These are phyloP conservation scores for Collybiopsis confluens DNA, from an alignment of 768 basidiomycete species.

Conservation along the genomic window DNA sequence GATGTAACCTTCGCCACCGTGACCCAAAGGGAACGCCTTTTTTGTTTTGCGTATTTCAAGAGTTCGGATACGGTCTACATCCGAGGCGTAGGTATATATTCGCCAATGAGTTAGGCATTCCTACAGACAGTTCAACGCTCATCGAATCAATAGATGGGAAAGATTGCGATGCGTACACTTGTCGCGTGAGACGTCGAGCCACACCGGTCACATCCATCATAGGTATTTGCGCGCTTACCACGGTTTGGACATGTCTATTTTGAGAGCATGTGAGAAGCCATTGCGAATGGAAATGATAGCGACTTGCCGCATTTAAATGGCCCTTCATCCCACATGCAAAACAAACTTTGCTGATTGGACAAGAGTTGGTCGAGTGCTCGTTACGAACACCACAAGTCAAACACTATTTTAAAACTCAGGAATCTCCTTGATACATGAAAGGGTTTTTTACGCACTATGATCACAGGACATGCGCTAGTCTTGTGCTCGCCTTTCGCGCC, in stretches of 20 bases:
- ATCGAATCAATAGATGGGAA: not conserved
- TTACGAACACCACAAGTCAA: conserved; percentile 76
- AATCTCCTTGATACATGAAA: too few relatives aligned
- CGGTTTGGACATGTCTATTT: conserved; percentile 71
- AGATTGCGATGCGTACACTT: conserved; percentile 38
- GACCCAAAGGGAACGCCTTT: conserved; percentile 46
- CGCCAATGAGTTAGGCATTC: conserved; percentile 85
- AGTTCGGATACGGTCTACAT: conserved; percentile 43
- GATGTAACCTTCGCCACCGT: conserved; percentile 79
- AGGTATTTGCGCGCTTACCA: conserved; percentile 16
- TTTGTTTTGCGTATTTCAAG: conserved; percentile 46
- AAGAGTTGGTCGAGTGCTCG: conserved; percentile 73
- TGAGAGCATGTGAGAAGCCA: not conserved
- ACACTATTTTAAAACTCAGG: too few relatives aligned
- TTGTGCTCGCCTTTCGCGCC: conserved; percentile 71
- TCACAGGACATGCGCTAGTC: conserved; percentile 61
- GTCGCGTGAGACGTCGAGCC: conserved; percentile 58
- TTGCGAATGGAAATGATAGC: not conserved
- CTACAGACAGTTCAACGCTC: conserved; percentile 36
- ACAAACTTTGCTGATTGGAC: conserved; percentile 78
- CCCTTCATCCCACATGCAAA: conserved; percentile 83
- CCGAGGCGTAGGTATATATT: conserved; percentile 66
- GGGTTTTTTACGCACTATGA: conserved; percentile 53
- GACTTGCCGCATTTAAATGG: conserved; percentile 62
- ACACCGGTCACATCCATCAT: conserved; percentile 65